phyloP scores from a whole-genome alignment of 805 yeast genomes.

The Lachancea nothofagi region DNA sequence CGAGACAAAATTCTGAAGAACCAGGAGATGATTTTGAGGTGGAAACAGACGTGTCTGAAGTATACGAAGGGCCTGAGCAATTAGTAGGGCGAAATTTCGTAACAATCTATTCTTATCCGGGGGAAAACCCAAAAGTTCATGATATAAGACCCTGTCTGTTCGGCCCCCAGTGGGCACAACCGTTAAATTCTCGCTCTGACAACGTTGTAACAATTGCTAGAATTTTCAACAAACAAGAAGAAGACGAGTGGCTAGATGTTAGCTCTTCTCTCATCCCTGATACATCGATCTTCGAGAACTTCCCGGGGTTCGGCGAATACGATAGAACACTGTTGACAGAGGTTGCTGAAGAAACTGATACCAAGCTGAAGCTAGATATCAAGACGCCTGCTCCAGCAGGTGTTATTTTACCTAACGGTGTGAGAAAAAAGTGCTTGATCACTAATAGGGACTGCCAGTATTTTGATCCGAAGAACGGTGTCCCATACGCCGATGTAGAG shows the following conservation, averaged over 20 bases:
- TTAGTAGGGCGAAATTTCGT: constrained; percentile 51
- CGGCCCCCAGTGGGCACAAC: constrained; percentile 52
- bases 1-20: constrained; percentile 11
- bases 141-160: constrained; percentile 37
- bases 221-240: constrained; percentile 23
- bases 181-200: constrained; percentile 48
- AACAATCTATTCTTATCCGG: constrained; percentile 41
- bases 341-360: constrained; percentile 41
- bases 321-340: constrained; percentile 38
- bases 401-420: constrained; percentile 62
- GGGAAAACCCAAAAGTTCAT: constrained; percentile 11
- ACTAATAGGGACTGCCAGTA: constrained; percentile 66
- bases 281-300: constrained; percentile 29
- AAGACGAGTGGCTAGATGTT: constrained; percentile 30
- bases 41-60: constrained; percentile 5
- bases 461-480: constrained; percentile 81
- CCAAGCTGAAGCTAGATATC: constrained; percentile 45
- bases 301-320: constrained; percentile 58
- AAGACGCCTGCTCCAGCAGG: constrained; percentile 73
- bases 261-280: constrained; percentile 43
- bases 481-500: constrained; percentile 79
- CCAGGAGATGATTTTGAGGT: constrained; percentile 12
- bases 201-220: constrained; percentile 47
- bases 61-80: constrained; percentile 66
- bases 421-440: constrained; percentile 62